A percentile compares a stretch with the other conserved stretches of the same genome.
These are phyloP conservation scores for Russula virescens DNA, from an alignment of 768 basidiomycete genomes.

Conservation along the genomic window DNA sequence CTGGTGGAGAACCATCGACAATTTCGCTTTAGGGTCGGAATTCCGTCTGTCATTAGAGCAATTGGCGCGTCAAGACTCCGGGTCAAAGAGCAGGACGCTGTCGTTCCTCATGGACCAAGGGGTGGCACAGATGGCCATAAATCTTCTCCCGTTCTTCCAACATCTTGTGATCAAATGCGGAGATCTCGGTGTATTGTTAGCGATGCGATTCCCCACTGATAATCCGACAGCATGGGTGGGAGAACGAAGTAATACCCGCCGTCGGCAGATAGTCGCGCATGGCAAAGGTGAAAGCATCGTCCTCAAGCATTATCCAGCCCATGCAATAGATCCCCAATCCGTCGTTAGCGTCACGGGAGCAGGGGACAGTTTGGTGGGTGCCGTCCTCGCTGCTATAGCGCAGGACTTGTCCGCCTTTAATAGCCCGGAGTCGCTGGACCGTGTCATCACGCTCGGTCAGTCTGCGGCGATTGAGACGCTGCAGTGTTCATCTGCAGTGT, in stretches of 20 bases:
- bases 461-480: conserved; percentile 57
- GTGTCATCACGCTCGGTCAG: conserved; percentile 52
- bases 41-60: conserved; percentile 64
- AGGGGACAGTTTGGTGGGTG: conserved; percentile 86
- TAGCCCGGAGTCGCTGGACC: conserved; percentile 40
- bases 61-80: conserved; percentile 43
- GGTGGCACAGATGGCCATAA: conserved; percentile 71
- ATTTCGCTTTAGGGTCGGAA: conserved; percentile 55
- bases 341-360: conserved; percentile 82
- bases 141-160: conserved; percentile 79
- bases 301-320: conserved; percentile 69
- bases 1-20: conserved; percentile 66
- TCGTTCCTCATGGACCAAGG: conserved; percentile 65
- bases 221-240: conserved; percentile 46
- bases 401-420: conserved; percentile 40
- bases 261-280: conserved; percentile 48
- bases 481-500: conserved; percentile 54
- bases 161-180: conserved; percentile 86
- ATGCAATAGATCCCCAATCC: conserved; percentile 31
- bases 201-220: conserved; percentile 46
- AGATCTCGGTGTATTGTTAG: conserved; percentile 55
- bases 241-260: conserved; percentile 41
- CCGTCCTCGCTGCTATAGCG: conserved; percentile 61
- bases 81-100: conserved; percentile 39
- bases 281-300: conserved; percentile 47